Evolutionary conservation across 345 rosid genomes (phyloP).

Genomic region (Triadica sebifera): DNA sequence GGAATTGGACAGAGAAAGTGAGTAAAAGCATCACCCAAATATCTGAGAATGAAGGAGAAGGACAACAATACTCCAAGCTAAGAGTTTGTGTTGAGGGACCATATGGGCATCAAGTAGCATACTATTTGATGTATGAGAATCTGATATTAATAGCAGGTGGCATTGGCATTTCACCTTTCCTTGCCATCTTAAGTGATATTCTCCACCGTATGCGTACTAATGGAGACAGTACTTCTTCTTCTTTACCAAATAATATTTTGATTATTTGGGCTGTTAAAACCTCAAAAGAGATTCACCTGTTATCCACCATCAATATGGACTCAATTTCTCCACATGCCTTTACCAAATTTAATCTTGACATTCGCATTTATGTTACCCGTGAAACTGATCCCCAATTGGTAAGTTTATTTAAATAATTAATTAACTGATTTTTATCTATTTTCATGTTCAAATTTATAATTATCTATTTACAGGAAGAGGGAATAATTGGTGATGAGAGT

Average conservation of each 20-base stretch:
- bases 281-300: slow-evolving; percentile 71
- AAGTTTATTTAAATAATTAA: slow-evolving; percentile 20
- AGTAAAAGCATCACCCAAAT: slow-evolving; percentile 39
- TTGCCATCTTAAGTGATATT: slow-evolving; percentile 76
- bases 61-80: slow-evolving; percentile 34
- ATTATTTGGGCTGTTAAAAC: slow-evolving; percentile 78
- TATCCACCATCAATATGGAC: slow-evolving; percentile 52
- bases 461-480: slow-evolving; percentile 59
- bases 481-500: slow-evolving; percentile 28
- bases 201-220: slow-evolving; percentile 56
- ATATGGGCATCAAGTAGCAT: slow-evolving; percentile 72
- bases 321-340: slow-evolving; percentile 52
- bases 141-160: slow-evolving; percentile 87
- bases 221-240: slow-evolving; percentile 31
- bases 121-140: slow-evolving; percentile 82
- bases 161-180: slow-evolving; percentile 82
- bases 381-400: slow-evolving; percentile 68
- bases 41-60: slow-evolving; percentile 17
- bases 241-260: slow-evolving; percentile 52
- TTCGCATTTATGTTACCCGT: slow-evolving; percentile 61
- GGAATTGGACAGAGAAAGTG: slow-evolving; percentile 69
- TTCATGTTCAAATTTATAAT: too few species aligned
- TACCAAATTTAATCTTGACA: slow-evolving; percentile 51
- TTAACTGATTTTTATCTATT: neutral
- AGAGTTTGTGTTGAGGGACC: slow-evolving; percentile 87